These are phyloP conservation scores for Gossypium raimondii DNA, from an alignment of 345 rosid genomes.

Conservation along the genomic window DNA sequence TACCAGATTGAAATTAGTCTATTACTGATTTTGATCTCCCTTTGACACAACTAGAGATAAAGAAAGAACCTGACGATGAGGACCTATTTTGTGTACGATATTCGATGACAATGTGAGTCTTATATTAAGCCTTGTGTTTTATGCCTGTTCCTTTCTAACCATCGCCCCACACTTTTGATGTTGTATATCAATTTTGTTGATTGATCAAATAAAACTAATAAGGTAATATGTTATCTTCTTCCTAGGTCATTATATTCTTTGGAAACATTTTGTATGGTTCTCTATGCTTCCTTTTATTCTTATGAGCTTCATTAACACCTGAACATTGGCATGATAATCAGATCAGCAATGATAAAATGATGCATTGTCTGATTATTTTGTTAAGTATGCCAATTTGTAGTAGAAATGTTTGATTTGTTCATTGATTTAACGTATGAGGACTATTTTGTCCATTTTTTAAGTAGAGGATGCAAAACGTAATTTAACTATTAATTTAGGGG, in stretches of 20 bases:
- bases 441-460: too few species aligned
- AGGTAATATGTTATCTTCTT: background rate
- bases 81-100: background rate
- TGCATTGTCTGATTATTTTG: too few species aligned
- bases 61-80: constrained; percentile 1
- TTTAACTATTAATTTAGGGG: too few species aligned
- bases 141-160: background rate
- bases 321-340: background rate
- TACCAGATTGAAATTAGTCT: constrained; percentile 50
- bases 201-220: background rate
- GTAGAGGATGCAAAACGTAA: accelerated
- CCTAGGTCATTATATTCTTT: background rate
- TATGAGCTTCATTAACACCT: background rate
- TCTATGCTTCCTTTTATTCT: background rate
- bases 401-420: too few species aligned
- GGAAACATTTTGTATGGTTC: too few species aligned
- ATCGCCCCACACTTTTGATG: background rate
- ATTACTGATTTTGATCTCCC: background rate
- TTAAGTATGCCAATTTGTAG: too few species aligned
- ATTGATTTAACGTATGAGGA: too few species aligned
- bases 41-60: constrained; percentile 7
- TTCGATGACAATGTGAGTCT: background rate
- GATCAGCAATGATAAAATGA: background rate
- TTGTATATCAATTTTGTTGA: constrained; percentile 26
- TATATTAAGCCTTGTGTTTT: background rate